Evolutionary conservation across 495 filamentous ascomycete genomes (phyloP), one percentile per base, ranked within the genome.

Genomic region (Neurospora tetraspora): DNA sequence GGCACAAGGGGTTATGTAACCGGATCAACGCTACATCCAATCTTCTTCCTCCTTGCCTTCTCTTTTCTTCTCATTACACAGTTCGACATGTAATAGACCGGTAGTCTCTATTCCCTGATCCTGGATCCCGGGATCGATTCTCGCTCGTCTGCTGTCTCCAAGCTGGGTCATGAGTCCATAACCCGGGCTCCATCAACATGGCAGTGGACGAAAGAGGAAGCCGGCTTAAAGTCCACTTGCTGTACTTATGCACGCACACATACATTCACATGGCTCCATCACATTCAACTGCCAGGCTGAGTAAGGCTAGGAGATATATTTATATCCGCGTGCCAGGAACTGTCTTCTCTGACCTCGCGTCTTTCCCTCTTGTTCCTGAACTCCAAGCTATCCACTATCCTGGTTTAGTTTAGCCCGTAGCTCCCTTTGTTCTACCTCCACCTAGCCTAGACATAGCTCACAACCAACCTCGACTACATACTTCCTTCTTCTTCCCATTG

Each of bases 131-230:
- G 43, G 72, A 37, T 45, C 38, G 14, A 38, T 11, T 43, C 23
- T 70, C 34, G 23, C 47, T 71, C 23, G 61, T 40, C 43, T 39
- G 5, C 31, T 40, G 38, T 38, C 68, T 70, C 34, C 36, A 71
- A 65, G 68, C 36, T 43, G 40, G 72, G 73, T 74, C 73, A 74
- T 74, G 73, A 74, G 73, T 65, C 73, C 73, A 72, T 12, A 70
- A 59, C 71, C 71, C 69, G 38, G 8, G 3, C 43, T 39, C 42
- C 72, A 27, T 34, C 45, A 37, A 65, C 72, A 69, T 71, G 70
- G 53, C 39, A 74, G 40, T 31, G 23, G 53, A 61, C 23, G 23
- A 61, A 61, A 61, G 53, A 61, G 23, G 53, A 14, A 27, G 47
- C 47, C 11, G 12, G 12, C 12, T 34, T 9, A 18, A 18, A 34